Base-by-base conservation (phyloP, 2,329 filamentous ascomycete genomes). In the Nemania bipapillata region DNA sequence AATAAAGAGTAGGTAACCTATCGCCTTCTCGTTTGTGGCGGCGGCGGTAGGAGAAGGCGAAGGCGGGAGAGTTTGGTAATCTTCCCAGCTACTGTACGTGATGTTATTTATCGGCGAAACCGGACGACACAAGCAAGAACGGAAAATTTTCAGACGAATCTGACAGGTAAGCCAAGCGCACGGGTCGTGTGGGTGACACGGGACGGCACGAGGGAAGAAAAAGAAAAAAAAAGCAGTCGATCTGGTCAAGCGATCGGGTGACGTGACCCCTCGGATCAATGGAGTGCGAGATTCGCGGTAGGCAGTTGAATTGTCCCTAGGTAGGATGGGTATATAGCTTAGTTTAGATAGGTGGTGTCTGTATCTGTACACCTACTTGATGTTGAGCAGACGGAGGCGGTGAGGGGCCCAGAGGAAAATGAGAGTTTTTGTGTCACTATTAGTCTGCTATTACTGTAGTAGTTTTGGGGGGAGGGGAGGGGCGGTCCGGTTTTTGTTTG, bases 1-100 rank as follows among this genome's bases (percentile, higher is more conserved):
- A n/a, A n/a, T n/a, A n/a, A n/a, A n/a, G n/a, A n/a, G n/a, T n/a
- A n/a, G 63, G 60, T 65, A 53, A 70, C 64, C 22, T 63, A 61
- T 66, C 58, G 54, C 65, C n/a, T 56, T 20, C 53, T 59, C 42
- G 56, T 49, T 56, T 66, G 22, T 54, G 53, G 32, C 35, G 47
- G n/a, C 24, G 6, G 30, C 40, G 70, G 64, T 57, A 68, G 45
- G 58, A 65, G 56, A 60, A 57, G 61, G 68, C 56, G 70, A 66
- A 54, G 56, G 60, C 22, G 62, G 37, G 45, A 50, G 42, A 57
- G 58, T 28, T 5, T 20, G 20, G 11, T 17, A 30, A 15, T 8
- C 20, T 6, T 6, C 30, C 40, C 12, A 60, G 22, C 55, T 35
- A 35, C 54, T 49, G n/a, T 42, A 52, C 50, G 56, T 32, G 56